Evolutionary conservation across 2,329 filamentous ascomycete species (phyloP), one percentile per base, ranked within the genome.

Genomic region (Tolypocladium endophyticum): DNA sequence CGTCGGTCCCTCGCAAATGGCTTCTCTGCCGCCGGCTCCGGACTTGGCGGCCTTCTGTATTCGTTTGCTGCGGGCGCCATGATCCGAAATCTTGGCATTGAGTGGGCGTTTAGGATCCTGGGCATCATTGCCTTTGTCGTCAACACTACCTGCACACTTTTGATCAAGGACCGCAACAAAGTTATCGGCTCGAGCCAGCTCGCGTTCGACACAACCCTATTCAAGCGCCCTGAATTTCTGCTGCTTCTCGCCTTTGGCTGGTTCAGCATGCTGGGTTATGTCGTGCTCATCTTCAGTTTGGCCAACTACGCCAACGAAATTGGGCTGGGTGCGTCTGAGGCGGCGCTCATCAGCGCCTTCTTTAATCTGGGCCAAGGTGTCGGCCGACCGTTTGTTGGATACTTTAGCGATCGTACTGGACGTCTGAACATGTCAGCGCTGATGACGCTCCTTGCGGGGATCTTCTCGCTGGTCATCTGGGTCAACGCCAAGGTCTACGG

Each of bases 221-320:
- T 92, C 69, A 81, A 76, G 63, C 77, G 81, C 4, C 67, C 76
- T 0, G 83, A 90, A 67, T 91, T 87, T 64, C 69, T 86, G 33
- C 74, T 91, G 2, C 76, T 90, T 16, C 71, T 90, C 43, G 77
- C 73, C 2, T 94, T 86, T 77, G 86, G 87, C 9, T 84, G 86
- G 71, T 85, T 92, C 63, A 86, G 81, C 61, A 84, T 92, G 74
- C 74, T 93, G 18, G 88, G 81, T 6, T 93, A 93, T 66, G 80
- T 89, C 33, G 87, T 90, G 5, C 78, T 92, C n/a, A 80, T 92
- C 53, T 93, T 92, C 72, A 88, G 84, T 14, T 74, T 92, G 54
- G 85, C 89, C 18, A 89, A 87, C 69, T 93, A 91, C 68, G 87
- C 87, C 43, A 79, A 82, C 59, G 80, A 79, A 5, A 82, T 92